Evolutionary conservation across 805 yeast genomes (phyloP).

Genomic region (Spathaspora sp.): DNA sequence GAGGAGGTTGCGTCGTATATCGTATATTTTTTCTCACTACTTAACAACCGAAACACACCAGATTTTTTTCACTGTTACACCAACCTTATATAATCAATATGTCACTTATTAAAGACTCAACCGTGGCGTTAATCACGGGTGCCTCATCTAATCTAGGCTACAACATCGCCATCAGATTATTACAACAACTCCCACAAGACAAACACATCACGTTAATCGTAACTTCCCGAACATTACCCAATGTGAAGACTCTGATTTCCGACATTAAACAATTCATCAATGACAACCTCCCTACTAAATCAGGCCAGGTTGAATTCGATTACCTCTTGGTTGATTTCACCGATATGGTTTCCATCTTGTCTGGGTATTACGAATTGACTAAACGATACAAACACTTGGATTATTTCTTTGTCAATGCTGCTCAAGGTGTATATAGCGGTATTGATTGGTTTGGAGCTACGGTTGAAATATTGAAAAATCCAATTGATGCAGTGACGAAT

Average conservation of each 20-base stretch:
- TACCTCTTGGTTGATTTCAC: constrained; percentile 87
- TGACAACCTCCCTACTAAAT: constrained; percentile 29
- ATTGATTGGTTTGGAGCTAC: constrained; percentile 82
- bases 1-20: background rate
- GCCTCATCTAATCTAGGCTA: constrained; percentile 71
- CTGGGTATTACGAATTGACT: constrained; percentile 67
- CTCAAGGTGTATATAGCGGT: constrained; percentile 83
- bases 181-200: constrained; percentile 53
- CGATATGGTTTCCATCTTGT: constrained; percentile 78
- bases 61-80: background rate
- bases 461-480: constrained; percentile 60
- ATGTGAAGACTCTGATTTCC: constrained; percentile 72
- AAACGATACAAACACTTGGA: constrained; percentile 67
- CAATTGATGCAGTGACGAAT: constrained; percentile 79
- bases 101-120: constrained; percentile 16
- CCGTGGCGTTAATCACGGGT: constrained; percentile 41
- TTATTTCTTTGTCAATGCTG: constrained; percentile 82
- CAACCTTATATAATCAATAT: background rate
- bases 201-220: constrained; percentile 73
- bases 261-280: constrained; percentile 45
- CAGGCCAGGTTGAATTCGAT: constrained; percentile 73
- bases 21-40: background rate
- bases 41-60: background rate
- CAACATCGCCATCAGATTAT: constrained; percentile 76
- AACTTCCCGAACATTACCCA: constrained; percentile 84